Conservation (phyloP, 2,329 filamentous ascomycete genomes). For the Sphaerulina musiva region DNA sequence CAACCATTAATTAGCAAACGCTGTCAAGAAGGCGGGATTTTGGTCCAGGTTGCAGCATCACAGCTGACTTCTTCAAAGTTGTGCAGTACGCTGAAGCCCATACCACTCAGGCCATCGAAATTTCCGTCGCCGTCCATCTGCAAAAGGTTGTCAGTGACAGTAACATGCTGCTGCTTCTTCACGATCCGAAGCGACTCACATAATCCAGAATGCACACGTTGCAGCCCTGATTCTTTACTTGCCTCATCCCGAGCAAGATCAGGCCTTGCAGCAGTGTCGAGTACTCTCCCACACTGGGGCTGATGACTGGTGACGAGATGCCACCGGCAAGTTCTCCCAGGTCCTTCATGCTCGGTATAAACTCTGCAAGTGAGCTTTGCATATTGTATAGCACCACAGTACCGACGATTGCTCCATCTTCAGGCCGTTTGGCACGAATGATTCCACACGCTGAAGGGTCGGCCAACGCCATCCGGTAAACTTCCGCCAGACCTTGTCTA, state of each 20-base stretch:
- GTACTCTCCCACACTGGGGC: conserved; percentile 60
- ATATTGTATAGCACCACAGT: conserved; percentile 73
- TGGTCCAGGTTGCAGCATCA: conserved; percentile 55
- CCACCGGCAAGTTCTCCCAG: conserved; percentile 59
- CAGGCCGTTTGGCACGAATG: conserved; percentile 68
- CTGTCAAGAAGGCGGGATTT: conserved; percentile 22
- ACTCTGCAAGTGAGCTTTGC: conserved; percentile 60
- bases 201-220: conserved; percentile 70
- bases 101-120: conserved; percentile 64
- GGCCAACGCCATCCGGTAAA: conserved; percentile 69
- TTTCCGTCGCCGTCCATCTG: conserved; percentile 66
- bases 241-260: conserved; percentile 71
- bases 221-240: conserved; percentile 72
- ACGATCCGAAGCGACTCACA: conserved; percentile 48
- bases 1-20: not conserved
- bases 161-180: not conserved
- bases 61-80: conserved; percentile 75
- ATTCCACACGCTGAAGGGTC: conserved; percentile 70
- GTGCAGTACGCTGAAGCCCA: conserved; percentile 75
- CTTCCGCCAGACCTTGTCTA: conserved; percentile 69
- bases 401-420: conserved; percentile 63
- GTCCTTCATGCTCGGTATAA: conserved; percentile 62
- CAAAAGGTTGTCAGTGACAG: conserved; percentile 24
- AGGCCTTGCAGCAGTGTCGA: conserved; percentile 70
- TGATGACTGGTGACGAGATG: conserved; percentile 73